Base-by-base conservation (phyloP, 2,329 filamentous ascomycete species). In the Venturia carpophila region DNA sequence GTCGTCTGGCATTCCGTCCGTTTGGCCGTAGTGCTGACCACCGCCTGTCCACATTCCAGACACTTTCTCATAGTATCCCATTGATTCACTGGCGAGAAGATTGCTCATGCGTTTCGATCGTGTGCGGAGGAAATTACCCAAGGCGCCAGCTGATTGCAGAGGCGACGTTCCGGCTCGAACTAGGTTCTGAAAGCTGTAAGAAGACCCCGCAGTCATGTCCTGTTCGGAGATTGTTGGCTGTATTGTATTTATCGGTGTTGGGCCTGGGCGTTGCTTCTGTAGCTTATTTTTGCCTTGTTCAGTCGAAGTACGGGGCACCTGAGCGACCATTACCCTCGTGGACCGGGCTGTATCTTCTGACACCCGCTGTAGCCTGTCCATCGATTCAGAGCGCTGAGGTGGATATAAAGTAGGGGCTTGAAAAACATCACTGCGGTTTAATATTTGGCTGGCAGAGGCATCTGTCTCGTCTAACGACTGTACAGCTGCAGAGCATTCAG, bases 41-140 rank as follows among this genome's bases (percentile, higher is more conserved):
- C 91, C 91, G 42, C 94, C 94, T 69, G 92, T 90, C 86, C 94
- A 94, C 90, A 97, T 97, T 45, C 92, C 93, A 0, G 93, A 96
- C 0, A 97, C 92, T 75, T 97, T 97, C 72, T 95, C 92, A 41
- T 96, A 88, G 73, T 97, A 97, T 1, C 91, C 92, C 87, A 96
- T 96, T 0, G 93, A 95, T 74, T 97, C 92, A 0, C 88, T 91
- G 7, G 93, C 90, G 58, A 97, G 78, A 10, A 96, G 78, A 37
- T 82, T 90, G 67, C 90, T 91, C 86, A 97, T 90, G 42, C 86
- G 86, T 69, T 90, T 89, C 27, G 91, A 88, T 27, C 89, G 86
- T 65, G 83, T 88, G 71, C 89, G 90, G 63, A 97, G 79, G 72
- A 92, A 96, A 60, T 87, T 90, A 10, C 92, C 91, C 72, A 96